These are phyloP conservation scores for Piromyces finnis DNA, from an alignment of 192 early-diverging fungal genomes.

Conservation along the genomic window DNA sequence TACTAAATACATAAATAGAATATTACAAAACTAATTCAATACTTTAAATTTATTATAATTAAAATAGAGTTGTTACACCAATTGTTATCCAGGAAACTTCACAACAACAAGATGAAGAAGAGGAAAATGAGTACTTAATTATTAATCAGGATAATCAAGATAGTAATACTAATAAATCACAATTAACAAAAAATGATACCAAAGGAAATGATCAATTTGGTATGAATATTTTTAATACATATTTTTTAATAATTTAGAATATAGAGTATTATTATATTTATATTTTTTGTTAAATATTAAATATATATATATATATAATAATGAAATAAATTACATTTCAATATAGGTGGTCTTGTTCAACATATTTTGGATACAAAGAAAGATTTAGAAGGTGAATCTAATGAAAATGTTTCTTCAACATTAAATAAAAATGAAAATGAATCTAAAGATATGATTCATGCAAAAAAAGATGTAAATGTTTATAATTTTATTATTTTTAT, in stretches of 20 bases:
- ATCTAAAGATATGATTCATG: slow-evolving; percentile 13
- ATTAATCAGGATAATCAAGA: slow-evolving; percentile 11
- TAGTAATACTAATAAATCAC: neutral
- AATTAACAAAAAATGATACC: neutral
- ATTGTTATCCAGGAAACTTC: slow-evolving; percentile 16
- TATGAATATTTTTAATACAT: too few species aligned
- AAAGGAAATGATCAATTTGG: slow-evolving; percentile 18
- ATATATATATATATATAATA: too few species aligned
- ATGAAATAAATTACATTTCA: too few species aligned
- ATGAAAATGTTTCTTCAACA: neutral
- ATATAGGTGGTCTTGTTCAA: slow-evolving; percentile 22
- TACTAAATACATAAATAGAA: too few species aligned
- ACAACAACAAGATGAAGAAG: slow-evolving; percentile 15
- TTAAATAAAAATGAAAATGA: slow-evolving; percentile 1
- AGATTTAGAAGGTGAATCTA: slow-evolving; percentile 13
- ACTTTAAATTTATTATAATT: too few species aligned
- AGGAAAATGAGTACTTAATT: slow-evolving; percentile 21
- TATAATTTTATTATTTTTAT: neutral
- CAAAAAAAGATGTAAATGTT: slow-evolving; percentile 20
- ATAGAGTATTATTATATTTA: too few species aligned
- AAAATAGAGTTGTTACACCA: slow-evolving; percentile 8
- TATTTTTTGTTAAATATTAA: too few species aligned
- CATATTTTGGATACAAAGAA: slow-evolving; percentile 28
- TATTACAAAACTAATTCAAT: too few species aligned
- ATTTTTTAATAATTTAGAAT: too few species aligned